Evolutionary conservation across 345 rosid genomes (phyloP).

Genomic region (Bretschneidera sinensis): DNA sequence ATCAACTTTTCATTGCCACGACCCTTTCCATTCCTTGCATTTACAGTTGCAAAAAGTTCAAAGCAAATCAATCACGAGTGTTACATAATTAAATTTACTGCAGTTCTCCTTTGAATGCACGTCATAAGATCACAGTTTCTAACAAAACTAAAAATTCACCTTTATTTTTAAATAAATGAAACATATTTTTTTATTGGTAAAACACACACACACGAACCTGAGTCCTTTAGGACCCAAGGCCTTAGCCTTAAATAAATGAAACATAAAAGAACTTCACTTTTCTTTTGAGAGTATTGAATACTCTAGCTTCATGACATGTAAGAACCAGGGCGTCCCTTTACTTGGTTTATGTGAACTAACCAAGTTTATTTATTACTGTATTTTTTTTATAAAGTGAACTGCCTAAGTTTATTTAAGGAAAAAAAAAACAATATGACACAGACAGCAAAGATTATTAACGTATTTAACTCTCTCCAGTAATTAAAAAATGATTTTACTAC

Average conservation of each 20-base stretch:
- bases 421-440: background rate
- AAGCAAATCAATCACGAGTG: slow-evolving; percentile 25
- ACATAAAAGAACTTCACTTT: background rate
- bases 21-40: background rate
- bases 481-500: no score
- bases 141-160: no score
- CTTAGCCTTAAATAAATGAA: slow-evolving; percentile 15
- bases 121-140: slow-evolving; percentile 24
- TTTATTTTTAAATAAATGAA: no score
- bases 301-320: background rate
- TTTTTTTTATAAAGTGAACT: no score
- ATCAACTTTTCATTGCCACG: background rate
- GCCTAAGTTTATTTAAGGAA: no score
- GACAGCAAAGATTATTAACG: background rate
- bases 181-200: no score
- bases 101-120: slow-evolving; percentile 7
- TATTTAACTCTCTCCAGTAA: background rate
- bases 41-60: background rate
- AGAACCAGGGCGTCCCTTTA: background rate
- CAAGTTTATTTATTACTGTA: no score
- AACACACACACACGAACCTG: no score
- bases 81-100: background rate
- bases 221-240: no score
- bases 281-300: background rate
- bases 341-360: no score